Conservation (phyloP, 2,329 filamentous ascomycete genomes). For the Diaporthe citri region DNA sequence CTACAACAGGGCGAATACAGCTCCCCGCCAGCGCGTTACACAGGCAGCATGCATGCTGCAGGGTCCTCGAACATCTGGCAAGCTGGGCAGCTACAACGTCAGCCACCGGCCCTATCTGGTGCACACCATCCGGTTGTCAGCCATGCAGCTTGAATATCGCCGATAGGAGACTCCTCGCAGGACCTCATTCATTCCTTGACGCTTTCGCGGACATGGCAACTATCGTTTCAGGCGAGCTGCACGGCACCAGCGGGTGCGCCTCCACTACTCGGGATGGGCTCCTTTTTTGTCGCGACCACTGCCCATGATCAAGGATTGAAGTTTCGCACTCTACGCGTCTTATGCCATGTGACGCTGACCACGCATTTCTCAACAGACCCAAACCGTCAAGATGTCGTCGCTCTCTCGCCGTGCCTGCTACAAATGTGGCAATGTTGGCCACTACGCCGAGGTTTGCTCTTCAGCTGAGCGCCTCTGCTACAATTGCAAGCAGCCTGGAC, state of each 20-base stretch:
- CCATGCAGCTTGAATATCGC: not conserved
- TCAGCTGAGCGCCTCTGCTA: constrained; percentile 99
- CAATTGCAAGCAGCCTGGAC: constrained; percentile 98
- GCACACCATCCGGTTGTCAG: not conserved
- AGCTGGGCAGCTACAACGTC: constrained; percentile 20
- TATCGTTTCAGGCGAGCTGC: not conserved
- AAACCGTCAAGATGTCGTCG: constrained; percentile 74
- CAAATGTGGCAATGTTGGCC: constrained; percentile 86
- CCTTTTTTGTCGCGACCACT: not conserved
- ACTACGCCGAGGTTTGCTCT: constrained; percentile 92
- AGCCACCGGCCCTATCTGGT: constrained; percentile 28
- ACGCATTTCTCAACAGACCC: constrained; percentile 48
- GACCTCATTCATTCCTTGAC: not conserved
- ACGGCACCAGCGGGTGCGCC: not conserved
- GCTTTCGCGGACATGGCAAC: not conserved
- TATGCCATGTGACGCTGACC: constrained; percentile 52
- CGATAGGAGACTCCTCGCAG: not conserved
- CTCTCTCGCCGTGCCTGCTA: constrained; percentile 87
- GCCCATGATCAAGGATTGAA: constrained; percentile 41
- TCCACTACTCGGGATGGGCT: not conserved
- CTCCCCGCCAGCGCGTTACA: constrained; percentile 40
- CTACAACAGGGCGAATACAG: constrained; percentile 10
- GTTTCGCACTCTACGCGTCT: constrained; percentile 44
- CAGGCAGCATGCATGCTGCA: constrained; percentile 46
- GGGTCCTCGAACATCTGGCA: constrained; percentile 37